A percentile compares a stretch with the other conserved stretches of the same genome.
Conservation (phyloP, 768 basidiomycete genomes). For the Tylopilus vinaceipallidus region DNA sequence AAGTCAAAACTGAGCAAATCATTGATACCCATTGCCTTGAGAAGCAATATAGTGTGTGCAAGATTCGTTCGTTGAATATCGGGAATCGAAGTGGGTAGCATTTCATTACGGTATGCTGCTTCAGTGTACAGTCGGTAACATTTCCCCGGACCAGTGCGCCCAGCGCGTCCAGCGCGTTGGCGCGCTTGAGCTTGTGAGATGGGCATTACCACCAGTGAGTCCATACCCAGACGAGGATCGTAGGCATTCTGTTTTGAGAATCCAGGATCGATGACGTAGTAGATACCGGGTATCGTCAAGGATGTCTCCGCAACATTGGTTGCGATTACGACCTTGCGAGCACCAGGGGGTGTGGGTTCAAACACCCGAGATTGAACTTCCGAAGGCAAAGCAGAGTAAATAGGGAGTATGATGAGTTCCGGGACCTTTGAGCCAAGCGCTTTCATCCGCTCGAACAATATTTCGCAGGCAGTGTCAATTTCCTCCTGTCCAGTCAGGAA, state of each 20-base stretch:
- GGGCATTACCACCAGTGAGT: slow-evolving; percentile 97
- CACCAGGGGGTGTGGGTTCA: slow-evolving; percentile 95
- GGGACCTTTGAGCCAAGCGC: slow-evolving; percentile 98
- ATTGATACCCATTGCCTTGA: slow-evolving; percentile 99
- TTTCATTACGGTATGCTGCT: slow-evolving; percentile 97
- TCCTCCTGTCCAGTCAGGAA: slow-evolving; percentile 99
- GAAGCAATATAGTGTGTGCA: slow-evolving; percentile 86
- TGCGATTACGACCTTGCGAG: slow-evolving; percentile 99
- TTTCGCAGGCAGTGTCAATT: slow-evolving; percentile 97
- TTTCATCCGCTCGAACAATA: slow-evolving; percentile 98
- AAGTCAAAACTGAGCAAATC: slow-evolving; percentile 98
- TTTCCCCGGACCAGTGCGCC: slow-evolving; percentile 97
- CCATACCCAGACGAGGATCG: slow-evolving; percentile 96
- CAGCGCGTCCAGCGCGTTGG: slow-evolving; percentile 93
- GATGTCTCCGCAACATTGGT: slow-evolving; percentile 99
- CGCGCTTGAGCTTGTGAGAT: slow-evolving; percentile 98
- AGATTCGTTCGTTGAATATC: slow-evolving; percentile 97
- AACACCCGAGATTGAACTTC: slow-evolving; percentile 98
- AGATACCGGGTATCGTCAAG: slow-evolving; percentile 97
- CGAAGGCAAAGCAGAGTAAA: slow-evolving; percentile 96
- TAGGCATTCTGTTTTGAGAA: slow-evolving; percentile 99
- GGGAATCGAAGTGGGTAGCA: slow-evolving; percentile 96
- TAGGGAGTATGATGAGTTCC: slow-evolving; percentile 93
- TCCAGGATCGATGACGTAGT: slow-evolving; percentile 98
- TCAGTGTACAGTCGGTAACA: slow-evolving; percentile 98